Conservation (phyloP, 148 eudicot species). For the Beta vulgaris region DNA sequence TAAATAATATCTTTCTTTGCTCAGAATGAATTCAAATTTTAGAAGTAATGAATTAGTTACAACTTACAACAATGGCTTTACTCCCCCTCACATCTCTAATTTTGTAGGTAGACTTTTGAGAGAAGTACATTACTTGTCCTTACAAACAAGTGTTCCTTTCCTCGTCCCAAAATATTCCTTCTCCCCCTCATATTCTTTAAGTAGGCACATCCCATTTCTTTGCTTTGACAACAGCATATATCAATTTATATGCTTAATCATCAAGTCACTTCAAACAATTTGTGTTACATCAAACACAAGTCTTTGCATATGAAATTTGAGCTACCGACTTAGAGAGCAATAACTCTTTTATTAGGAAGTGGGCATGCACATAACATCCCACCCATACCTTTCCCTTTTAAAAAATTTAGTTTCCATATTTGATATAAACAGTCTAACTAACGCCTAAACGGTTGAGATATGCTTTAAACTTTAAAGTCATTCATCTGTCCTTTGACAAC, state of each 20-base stretch:
- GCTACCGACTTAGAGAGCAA: background rate
- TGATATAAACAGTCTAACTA: constrained; percentile 3
- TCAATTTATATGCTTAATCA: constrained; percentile 1
- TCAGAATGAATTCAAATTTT: background rate
- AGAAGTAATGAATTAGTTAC: background rate
- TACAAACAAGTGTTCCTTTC: constrained; percentile 16
- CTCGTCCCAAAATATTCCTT: constrained; percentile 13
- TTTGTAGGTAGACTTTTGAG: background rate
- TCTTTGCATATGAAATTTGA: background rate
- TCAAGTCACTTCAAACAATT: constrained; percentile 6
- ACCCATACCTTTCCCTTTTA: constrained; percentile 19
- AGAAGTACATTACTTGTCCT: constrained; percentile 28
- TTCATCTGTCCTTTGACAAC: background rate
- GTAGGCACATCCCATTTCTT: constrained; percentile 24
- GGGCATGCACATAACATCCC: constrained; percentile 23
- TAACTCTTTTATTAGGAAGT: background rate
- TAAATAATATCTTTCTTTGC: background rate
- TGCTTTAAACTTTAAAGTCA: background rate
- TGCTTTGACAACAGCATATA: constrained; percentile 22
- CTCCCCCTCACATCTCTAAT: background rate
- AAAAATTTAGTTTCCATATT: background rate
- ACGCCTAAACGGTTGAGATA: background rate
- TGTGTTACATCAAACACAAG: background rate
- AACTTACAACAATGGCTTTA: background rate
- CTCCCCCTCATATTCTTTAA: constrained; percentile 5